Base-by-base conservation (phyloP, 2,329 filamentous ascomycete species). In the Dothistroma pini region DNA sequence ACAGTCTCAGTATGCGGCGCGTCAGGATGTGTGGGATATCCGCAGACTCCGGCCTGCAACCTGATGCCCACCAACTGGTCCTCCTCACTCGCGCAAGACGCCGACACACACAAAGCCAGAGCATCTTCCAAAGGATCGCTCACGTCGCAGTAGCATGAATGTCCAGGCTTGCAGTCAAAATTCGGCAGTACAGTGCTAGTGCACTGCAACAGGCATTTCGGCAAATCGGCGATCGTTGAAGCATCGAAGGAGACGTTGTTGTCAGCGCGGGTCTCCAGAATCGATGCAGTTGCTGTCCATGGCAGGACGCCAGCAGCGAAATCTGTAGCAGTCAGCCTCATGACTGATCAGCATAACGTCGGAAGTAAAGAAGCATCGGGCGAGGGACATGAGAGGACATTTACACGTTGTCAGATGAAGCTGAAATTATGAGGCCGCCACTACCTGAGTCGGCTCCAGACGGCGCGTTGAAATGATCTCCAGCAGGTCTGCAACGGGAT, bases 201-300 rank as follows among this genome's bases (percentile, higher is more conserved):
- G 34, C 58, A 60, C 51, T 56, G 14, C 47, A 48, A 38, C 2
- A 60, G 41, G 35, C 58, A 60, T 12, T n/a, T 19, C 25, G 58
- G 58, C 29, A 60, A 31, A 11, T 51, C 19, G 41, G 35, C 21
- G 3, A 48, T 21, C 16, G 16, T 19, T 9, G 54, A 47, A 14
- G 19, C 11, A 16, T 56, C 48, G 22, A 48, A 51, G 10, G 41
- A 44, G 16, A 25, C 48, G 21, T 25, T 14, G 38, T 14, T 44
- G n/a, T 44, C 38, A 44, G 12, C 48, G 48, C 21, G 48, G 29
- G 12, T 14, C 8, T 29, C 48, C 7, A 51, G 29, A 14, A 11
- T 11, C 10, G 48, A 16, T 14, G 10, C 29, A 7, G 6, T 51
- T 11, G 14, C 5, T 12, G 12, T 25, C 48, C 21, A 11, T 8